These are phyloP conservation scores for Fraxinus velutina DNA, from an alignment of 305 asterid genomes.

Conservation along the genomic window DNA sequence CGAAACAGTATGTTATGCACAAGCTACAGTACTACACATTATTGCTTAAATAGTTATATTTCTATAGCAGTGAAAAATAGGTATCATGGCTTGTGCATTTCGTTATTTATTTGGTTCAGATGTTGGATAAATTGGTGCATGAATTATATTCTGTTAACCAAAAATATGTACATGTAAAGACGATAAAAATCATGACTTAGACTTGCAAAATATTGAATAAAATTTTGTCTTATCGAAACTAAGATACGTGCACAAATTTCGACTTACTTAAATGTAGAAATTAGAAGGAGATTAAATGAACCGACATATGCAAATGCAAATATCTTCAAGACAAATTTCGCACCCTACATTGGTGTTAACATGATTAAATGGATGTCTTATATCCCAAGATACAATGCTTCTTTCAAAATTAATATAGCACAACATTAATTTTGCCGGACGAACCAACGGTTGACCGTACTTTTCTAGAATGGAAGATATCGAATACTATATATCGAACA, in stretches of 20 bases:
- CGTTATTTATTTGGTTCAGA: background rate
- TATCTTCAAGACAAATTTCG: background rate
- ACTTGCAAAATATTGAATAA: background rate
- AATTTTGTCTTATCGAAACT: background rate
- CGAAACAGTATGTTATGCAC: constrained; percentile 21
- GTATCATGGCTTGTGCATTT: background rate
- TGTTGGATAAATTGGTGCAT: background rate
- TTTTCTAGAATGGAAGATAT: background rate
- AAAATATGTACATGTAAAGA: background rate
- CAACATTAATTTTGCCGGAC: background rate
- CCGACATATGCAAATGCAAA: background rate
- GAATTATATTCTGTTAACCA: background rate
- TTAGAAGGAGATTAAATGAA: background rate
- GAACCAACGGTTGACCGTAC: background rate
- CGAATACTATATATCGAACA: background rate
- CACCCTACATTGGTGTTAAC: background rate
- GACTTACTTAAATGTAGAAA: background rate
- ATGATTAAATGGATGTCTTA: background rate
- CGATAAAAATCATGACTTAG: background rate
- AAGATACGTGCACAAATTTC: background rate
- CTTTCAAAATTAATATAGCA: background rate
- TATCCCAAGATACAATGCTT: no score
- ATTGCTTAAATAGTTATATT: background rate
- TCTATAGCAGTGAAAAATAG: background rate
- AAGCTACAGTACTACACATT: background rate